A percentile compares a stretch with the other conserved stretches of the same genome.
Conservation (phyloP, 1,284 basidiomycete species). For the Ustilago nuda region DNA sequence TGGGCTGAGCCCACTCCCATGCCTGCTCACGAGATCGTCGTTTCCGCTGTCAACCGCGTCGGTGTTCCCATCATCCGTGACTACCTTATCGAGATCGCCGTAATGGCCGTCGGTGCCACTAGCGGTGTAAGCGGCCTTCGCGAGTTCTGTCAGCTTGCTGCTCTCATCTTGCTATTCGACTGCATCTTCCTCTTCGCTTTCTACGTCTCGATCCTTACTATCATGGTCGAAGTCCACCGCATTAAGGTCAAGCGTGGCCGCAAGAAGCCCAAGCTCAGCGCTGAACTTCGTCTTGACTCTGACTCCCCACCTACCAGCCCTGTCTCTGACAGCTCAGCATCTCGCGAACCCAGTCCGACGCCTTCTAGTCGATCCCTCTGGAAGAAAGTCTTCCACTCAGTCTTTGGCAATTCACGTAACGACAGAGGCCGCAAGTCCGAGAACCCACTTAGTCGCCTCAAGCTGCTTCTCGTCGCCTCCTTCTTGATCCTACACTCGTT, state of each 20-base stretch:
- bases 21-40: slow-evolving; percentile 84
- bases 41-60: slow-evolving; percentile 81
- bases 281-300: slow-evolving; percentile 61
- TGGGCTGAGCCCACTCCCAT: slow-evolving; percentile 72
- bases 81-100: slow-evolving; percentile 90
- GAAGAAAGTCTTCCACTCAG: slow-evolving; percentile 50
- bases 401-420: slow-evolving; percentile 73
- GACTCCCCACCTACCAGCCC: slow-evolving; percentile 58
- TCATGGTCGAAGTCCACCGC: slow-evolving; percentile 88
- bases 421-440: slow-evolving; percentile 72
- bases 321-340: slow-evolving; percentile 43
- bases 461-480: slow-evolving; percentile 81
- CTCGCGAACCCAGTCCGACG: slow-evolving; percentile 43
- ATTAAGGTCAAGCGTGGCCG: slow-evolving; percentile 74
- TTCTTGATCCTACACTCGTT: slow-evolving; percentile 71
- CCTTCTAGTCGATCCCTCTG: slow-evolving; percentile 49
- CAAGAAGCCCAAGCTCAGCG: slow-evolving; percentile 56
- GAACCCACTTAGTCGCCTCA: slow-evolving; percentile 87
- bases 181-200: slow-evolving; percentile 91
- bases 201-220: slow-evolving; percentile 85
- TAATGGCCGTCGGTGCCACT: slow-evolving; percentile 86
- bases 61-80: slow-evolving; percentile 89
- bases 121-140: slow-evolving; percentile 88
- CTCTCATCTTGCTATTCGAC: slow-evolving; percentile 85
- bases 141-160: slow-evolving; percentile 95